A percentile compares a stretch with the other conserved stretches of the same genome.
Conservation (phyloP, 345 rosid genomes). For the Eutrema yunnanense region DNA sequence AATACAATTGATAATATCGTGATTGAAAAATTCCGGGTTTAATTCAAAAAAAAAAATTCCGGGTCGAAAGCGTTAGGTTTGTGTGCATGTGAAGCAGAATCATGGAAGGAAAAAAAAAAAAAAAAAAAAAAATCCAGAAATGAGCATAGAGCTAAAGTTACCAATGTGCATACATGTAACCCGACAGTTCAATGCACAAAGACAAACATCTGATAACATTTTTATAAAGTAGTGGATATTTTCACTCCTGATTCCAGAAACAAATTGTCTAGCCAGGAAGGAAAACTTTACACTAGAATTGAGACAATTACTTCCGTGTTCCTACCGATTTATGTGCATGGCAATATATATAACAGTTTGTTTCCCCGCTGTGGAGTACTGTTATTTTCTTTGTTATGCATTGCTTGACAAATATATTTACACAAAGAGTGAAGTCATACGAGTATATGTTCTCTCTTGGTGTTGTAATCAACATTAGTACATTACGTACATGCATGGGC, state of each 20-base stretch:
- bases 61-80: not conserved
- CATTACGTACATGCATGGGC: conserved; percentile 27
- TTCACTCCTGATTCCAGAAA: too few species aligned
- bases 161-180: conserved; percentile 76
- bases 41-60: too few species aligned
- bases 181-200: conserved; percentile 14
- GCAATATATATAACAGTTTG: not conserved
- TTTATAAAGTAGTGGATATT: not conserved
- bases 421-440: conserved; percentile 35
- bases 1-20: too few species aligned
- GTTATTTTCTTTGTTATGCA: not conserved
- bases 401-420: not conserved
- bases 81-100: not conserved
- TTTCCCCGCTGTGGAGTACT: not conserved
- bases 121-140: conserved; percentile 3
- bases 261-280: too few species aligned
- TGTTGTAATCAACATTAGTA: conserved; percentile 57
- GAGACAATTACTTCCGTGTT: too few species aligned
- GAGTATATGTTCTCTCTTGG: conserved; percentile 50
- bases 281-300: too few species aligned
- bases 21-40: not conserved
- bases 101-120: not conserved
- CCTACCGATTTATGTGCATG: not conserved
- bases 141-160: conserved; percentile 14
- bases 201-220: not conserved